Base-by-base conservation (phyloP, 495 filamentous ascomycete genomes). In the Umbilicaria muhlenbergii region DNA sequence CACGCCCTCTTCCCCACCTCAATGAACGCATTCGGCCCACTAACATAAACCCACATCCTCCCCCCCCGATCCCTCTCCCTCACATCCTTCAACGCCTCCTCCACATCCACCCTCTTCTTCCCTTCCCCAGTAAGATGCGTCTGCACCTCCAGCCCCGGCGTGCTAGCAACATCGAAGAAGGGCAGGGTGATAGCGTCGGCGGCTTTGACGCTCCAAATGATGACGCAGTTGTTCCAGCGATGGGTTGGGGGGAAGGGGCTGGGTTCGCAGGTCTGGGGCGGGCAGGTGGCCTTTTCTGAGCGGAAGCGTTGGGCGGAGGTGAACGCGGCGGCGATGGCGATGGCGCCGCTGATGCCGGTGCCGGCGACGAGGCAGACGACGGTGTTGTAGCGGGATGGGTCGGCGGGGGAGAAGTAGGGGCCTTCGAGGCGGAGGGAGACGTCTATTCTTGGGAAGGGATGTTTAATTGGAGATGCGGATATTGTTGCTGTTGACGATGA, bases 281-380 rank as follows among this genome's bases (percentile, higher is more conserved):
- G 33, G 32, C 12, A 1, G 34, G 11, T 14, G 42, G 2, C 6
- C 24, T 38, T 32, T 13, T 36, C 34, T 17, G 13, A 2, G 14
- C 11, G 13, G 33, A 13, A 21, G 12, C 42, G 17, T 10, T 33
- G 28, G 3, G 35, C 41, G 10, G 39, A 32, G 14, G 31, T 32
- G 47, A 59, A 61, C 4, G 54, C 57, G 16, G 45, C 43, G 4
- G 50, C 52, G 36, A 61, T 58, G 24, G 58, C 57, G 10, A 61
- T 41, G 14, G 53, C 51, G 32, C 58, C 58, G 35, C 50, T 57
- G 36, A 59, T 39, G 3, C 57, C 58, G 0, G 58, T 59, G 33
- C 58, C 57, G 10, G 57, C 57, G 16, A 61, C 58, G 8, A 61
- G 44, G 45, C 58, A 61, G 13, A 61, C 43, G 18, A 56, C 57